Evolutionary conservation across 2,329 filamentous ascomycete species (phyloP), one percentile per base, ranked within the genome.

Genomic region (Piedraia hortae): DNA sequence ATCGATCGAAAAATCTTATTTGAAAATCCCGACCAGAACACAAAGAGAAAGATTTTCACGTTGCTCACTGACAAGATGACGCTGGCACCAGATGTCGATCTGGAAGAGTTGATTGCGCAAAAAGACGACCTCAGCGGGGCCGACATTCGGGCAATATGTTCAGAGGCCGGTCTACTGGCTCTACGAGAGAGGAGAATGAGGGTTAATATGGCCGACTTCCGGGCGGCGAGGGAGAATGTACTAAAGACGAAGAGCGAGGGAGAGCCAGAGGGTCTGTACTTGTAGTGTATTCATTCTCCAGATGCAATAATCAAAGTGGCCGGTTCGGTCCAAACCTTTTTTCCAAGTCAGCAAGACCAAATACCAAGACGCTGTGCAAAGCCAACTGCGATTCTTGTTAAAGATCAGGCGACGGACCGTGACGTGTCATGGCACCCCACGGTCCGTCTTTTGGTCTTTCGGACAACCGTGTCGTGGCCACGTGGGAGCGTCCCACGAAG

Each of bases 1-100:
- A 97, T 97, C 46, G 85, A 97, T 48, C 70, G 85, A 37, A 97
- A 97, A 62, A 97, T 97, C 44, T 52, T 71, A 31, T 71, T 71
- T 31, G 65, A 71, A 48, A 70, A 67, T 38, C 65, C 65, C 12
- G 65, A 71, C 35, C 63, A 91, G 57, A 80, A 82, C 49, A 97
- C 85, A 26, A 71, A 71, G 53, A 62, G 82, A 57, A 97, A 97
- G 68, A 97, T 97, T 43, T 97, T 97, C 50, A 80, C 72, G 8
- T 63, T 97, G 4, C 85, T 97, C 51, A 97, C 85, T 3, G 88
- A 74, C 43, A 97, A 97, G 62, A 97, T 97, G 85, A 90, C 66
- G 23, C 59, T 97, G 18, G 77, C 75, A 36, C 71, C 82, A 29
- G 88, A 97, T 34, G 85, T 97, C n/a, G 88, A 97, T 31, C 57